Evolutionary conservation across 257 asterid species (phyloP).

Genomic region (Solanum acaule): DNA sequence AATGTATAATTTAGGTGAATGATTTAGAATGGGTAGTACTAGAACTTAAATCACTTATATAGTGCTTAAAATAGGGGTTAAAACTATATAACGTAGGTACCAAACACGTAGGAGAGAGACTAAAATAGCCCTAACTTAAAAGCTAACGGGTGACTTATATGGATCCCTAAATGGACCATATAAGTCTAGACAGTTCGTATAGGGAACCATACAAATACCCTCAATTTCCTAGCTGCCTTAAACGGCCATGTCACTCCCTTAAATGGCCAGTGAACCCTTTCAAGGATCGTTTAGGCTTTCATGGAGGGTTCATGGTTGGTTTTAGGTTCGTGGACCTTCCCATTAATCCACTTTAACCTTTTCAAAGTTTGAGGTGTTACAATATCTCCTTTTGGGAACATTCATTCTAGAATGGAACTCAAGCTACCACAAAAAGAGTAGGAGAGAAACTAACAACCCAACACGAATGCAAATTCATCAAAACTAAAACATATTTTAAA

Average conservation of each 20-base stretch:
- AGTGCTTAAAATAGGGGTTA: neutral
- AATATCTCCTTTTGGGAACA: neutral
- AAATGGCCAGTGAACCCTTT: neutral
- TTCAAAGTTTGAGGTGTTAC: neutral
- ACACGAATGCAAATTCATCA: too few relatives aligned
- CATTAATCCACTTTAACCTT: neutral
- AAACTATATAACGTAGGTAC: neutral
- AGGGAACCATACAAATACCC: neutral
- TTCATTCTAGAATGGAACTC: neutral
- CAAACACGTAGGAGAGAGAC: neutral
- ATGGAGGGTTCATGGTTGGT: neutral
- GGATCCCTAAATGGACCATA: neutral
- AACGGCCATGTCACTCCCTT: neutral
- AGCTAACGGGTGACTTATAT: neutral
- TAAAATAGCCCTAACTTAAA: neutral
- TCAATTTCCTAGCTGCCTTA: neutral
- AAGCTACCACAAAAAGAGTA: neutral
- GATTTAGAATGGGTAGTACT: neutral
- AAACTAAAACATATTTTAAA: too few relatives aligned
- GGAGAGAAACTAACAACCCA: neutral
- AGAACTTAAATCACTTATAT: neutral
- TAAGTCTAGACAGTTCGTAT: neutral
- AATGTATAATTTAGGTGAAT: neutral
- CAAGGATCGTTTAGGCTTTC: neutral
- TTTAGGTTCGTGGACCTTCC: neutral